phyloP scores from a whole-genome alignment of 2,329 filamentous ascomycete species.

The Juglanconis oblonga region DNA sequence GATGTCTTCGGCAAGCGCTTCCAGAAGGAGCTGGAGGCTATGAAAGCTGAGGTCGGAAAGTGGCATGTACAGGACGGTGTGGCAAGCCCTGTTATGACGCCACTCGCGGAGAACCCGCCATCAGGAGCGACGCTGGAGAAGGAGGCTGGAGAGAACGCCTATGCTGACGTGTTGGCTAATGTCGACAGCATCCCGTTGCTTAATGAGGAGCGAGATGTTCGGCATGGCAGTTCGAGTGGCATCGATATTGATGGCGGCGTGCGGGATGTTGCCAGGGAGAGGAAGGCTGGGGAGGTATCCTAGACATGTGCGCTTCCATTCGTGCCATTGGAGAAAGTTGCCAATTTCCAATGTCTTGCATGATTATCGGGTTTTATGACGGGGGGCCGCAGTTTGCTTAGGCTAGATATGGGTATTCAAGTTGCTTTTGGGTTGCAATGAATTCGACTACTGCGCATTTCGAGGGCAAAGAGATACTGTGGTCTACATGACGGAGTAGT shows the following conservation, averaged over 20 bases:
- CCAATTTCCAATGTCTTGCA: no score
- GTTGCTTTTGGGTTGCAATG: no score
- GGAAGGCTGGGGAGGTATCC: slow-evolving; percentile 34
- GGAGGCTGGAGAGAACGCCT: slow-evolving; percentile 18
- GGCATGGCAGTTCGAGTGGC: slow-evolving; percentile 12
- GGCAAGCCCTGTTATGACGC: slow-evolving; percentile 36
- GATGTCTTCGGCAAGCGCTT: slow-evolving; percentile 96
- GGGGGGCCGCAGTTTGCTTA: no score
- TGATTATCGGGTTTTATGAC: no score
- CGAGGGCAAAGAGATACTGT: no score
- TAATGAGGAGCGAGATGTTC: slow-evolving; percentile 39
- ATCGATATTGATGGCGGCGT: slow-evolving; percentile 38
- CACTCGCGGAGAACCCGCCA: slow-evolving; percentile 26
- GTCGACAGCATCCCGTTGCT: slow-evolving; percentile 59
- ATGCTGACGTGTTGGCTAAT: slow-evolving; percentile 18
- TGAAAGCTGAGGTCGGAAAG: slow-evolving; percentile 84
- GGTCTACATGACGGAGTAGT: no score
- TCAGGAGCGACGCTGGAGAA: slow-evolving; percentile 5
- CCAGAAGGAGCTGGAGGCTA: slow-evolving; percentile 88
- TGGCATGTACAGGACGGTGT: slow-evolving; percentile 67
- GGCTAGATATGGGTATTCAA: no score
- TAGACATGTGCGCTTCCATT: no score
- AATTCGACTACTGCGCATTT: no score
- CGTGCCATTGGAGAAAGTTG: no score
- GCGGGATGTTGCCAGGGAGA: slow-evolving; percentile 46